phyloP scores from a whole-genome alignment of 768 basidiomycete genomes.

The Pleurotus sapidus region DNA sequence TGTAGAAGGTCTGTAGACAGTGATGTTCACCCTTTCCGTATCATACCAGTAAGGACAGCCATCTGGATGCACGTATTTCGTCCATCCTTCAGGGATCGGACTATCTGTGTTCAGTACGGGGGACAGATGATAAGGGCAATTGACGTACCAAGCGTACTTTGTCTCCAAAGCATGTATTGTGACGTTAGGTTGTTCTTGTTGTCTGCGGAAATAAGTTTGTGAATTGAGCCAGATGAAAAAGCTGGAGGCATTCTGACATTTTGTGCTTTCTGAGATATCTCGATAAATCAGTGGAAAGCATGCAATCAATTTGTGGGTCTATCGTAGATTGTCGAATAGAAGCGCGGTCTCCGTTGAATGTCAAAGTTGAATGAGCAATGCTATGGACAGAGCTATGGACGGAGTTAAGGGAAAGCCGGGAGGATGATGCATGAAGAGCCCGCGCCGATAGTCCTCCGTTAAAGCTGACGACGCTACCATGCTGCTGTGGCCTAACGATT shows the following conservation, averaged over 20 bases:
- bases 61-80: slow-evolving; percentile 2
- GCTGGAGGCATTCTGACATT: background rate
- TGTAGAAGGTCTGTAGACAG: background rate
- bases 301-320: slow-evolving; percentile 1
- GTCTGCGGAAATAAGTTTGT: background rate
- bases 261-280: background rate
- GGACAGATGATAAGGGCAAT: background rate
- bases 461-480: background rate
- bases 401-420: background rate
- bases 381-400: background rate
- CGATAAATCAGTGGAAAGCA: background rate
- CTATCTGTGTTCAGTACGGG: background rate
- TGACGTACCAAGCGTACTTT: background rate
- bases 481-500: background rate
- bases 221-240: background rate
- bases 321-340: background rate
- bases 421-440: background rate
- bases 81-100: background rate
- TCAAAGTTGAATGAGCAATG: background rate
- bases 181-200: background rate
- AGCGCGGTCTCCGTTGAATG: background rate
- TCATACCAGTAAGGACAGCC: slow-evolving; percentile 3
- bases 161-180: background rate
- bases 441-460: background rate
- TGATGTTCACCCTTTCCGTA: background rate